These are phyloP conservation scores for Moesziomyces antarcticus DNA, from an alignment of 1,284 basidiomycete species.

Conservation along the genomic window DNA sequence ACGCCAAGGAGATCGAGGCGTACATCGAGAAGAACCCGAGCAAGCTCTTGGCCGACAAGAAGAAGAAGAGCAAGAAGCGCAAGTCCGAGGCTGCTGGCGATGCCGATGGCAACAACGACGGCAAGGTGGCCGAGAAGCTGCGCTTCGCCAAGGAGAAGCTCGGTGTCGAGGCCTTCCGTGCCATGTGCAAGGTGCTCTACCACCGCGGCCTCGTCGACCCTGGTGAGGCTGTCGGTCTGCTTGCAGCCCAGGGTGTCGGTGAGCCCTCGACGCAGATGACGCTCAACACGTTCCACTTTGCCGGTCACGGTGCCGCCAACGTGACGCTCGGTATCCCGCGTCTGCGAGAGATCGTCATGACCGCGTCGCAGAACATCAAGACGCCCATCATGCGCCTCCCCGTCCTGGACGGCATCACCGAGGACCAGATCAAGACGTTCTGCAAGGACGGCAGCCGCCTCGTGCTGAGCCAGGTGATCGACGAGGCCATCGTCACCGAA, in stretches of 20 bases:
- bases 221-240: slow-evolving; percentile 94
- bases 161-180: slow-evolving; percentile 59
- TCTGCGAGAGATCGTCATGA: slow-evolving; percentile 99
- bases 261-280: slow-evolving; percentile 99
- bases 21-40: slow-evolving; percentile 85
- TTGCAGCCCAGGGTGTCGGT: slow-evolving; percentile 99
- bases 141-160: slow-evolving; percentile 70
- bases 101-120: slow-evolving; percentile 55
- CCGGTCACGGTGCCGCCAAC: slow-evolving; percentile 97
- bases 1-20: slow-evolving; percentile 81
- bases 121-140: slow-evolving; percentile 64
- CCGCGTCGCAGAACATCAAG: slow-evolving; percentile 93
- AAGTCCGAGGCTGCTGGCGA: slow-evolving; percentile 58
- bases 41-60: slow-evolving; percentile 74
- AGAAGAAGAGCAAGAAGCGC: slow-evolving; percentile 71
- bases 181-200: slow-evolving; percentile 66
- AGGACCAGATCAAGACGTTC: slow-evolving; percentile 75
- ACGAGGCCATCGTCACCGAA: slow-evolving; percentile 85
- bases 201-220: slow-evolving; percentile 81
- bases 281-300: slow-evolving; percentile 98
- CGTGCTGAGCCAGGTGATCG: slow-evolving; percentile 88
- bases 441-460: slow-evolving; percentile 90
- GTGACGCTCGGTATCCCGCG: slow-evolving; percentile 99
- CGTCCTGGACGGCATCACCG: slow-evolving; percentile 56
- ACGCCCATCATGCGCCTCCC: slow-evolving; percentile 98